These are phyloP conservation scores for Cystoderma amianthinum DNA, from an alignment of 768 basidiomycete genomes.

Conservation along the genomic window DNA sequence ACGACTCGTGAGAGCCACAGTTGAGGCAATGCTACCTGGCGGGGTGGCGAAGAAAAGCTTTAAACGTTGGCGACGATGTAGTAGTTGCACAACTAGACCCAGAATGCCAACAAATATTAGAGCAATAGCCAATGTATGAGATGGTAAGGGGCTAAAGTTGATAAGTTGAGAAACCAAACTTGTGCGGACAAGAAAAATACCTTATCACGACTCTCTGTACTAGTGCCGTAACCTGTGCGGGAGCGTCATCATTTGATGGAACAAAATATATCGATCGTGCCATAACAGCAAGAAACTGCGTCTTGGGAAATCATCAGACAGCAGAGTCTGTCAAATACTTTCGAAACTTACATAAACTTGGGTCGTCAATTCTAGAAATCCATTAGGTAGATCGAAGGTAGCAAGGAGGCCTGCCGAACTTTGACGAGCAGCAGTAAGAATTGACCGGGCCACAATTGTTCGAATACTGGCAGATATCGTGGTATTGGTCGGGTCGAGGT, in stretches of 20 bases:
- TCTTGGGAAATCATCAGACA: constrained; percentile 24
- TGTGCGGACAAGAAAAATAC: constrained; percentile 28
- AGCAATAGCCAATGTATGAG: constrained; percentile 39
- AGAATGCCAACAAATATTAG: constrained; percentile 40
- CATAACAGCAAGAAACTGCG: constrained; percentile 47
- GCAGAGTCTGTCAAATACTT: neutral
- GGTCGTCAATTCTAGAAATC: constrained; percentile 45
- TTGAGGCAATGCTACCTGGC: constrained; percentile 55
- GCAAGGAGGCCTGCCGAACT: constrained; percentile 29
- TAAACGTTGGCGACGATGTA: constrained; percentile 39
- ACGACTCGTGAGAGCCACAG: constrained; percentile 47
- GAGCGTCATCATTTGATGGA: constrained; percentile 23
- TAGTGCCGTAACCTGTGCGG: constrained; percentile 31
- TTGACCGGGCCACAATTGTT: constrained; percentile 53
- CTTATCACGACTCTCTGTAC: constrained; percentile 49
- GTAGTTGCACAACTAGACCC: constrained; percentile 40
- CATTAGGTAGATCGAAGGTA: constrained; percentile 40
- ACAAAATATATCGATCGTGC: constrained; percentile 60
- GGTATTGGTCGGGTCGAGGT: constrained; percentile 35
- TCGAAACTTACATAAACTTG: constrained; percentile 41
- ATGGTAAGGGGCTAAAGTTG: constrained; percentile 44
- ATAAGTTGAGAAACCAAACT: neutral
- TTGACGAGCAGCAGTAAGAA: constrained; percentile 45
- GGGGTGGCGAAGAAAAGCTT: constrained; percentile 43
- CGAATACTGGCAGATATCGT: constrained; percentile 42